Conservation (phyloP, 805 yeast species). For the Brettanomyces anomalus region DNA sequence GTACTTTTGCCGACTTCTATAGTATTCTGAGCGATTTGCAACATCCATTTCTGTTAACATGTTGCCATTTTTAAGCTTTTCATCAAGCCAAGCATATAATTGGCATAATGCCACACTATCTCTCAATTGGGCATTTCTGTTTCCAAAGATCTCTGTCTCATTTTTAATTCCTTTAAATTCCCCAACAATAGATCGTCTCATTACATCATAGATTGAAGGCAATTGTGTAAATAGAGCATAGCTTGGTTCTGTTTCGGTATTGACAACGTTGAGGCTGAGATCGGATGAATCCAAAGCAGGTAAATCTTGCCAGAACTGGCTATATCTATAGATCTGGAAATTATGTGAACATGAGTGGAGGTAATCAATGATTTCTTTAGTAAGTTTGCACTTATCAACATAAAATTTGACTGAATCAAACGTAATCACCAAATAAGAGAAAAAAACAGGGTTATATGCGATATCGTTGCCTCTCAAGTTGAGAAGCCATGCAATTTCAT, state of each 20-base stretch:
- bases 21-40: constrained; percentile 41
- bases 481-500: constrained; percentile 45
- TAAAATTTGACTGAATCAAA: constrained; percentile 29
- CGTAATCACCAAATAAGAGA: constrained; percentile 48
- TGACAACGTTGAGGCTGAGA: constrained; percentile 6
- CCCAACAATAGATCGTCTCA: constrained; percentile 31
- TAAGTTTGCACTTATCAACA: constrained; percentile 34
- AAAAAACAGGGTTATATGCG: constrained; percentile 81
- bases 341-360: constrained; percentile 13
- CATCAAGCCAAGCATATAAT: constrained; percentile 78
- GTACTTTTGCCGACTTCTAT: constrained; percentile 31
- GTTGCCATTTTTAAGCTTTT: constrained; percentile 37
- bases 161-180: constrained; percentile 73
- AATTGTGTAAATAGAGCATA: constrained; percentile 20
- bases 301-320: constrained; percentile 50
- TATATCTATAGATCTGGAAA: constrained; percentile 41
- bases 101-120: constrained; percentile 75
- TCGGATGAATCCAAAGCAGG: constrained; percentile 17
- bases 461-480: constrained; percentile 58
- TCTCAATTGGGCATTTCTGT: constrained; percentile 65
- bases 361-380: constrained; percentile 13
- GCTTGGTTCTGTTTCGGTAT: constrained; percentile 18
- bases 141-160: constrained; percentile 58
- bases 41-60: constrained; percentile 47
- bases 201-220: constrained; percentile 16